Evolutionary conservation across 257 asterid genomes (phyloP).

Genomic region (Pogostemon cablin): DNA sequence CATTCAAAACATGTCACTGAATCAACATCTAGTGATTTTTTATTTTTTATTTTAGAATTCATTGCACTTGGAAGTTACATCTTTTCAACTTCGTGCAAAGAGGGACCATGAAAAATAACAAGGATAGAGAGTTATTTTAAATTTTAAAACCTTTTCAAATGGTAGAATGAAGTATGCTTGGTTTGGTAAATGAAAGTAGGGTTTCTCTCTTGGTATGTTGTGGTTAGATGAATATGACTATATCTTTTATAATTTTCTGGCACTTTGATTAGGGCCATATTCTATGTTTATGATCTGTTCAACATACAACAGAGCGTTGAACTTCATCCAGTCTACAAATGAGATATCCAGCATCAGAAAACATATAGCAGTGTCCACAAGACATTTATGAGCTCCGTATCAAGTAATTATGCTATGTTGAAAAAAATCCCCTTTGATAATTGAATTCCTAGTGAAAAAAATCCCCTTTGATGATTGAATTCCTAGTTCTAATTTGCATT

Average conservation of each 20-base stretch:
- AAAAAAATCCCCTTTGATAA: too few species aligned
- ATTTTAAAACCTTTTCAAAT: constrained; percentile 6
- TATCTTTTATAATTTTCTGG: not conserved
- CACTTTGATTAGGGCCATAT: not conserved
- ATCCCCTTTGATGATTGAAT: too few species aligned
- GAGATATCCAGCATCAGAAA: too few species aligned
- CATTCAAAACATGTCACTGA: not conserved
- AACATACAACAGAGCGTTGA: too few species aligned
- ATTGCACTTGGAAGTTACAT: not conserved
- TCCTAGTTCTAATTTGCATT: too few species aligned
- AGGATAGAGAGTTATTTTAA: not conserved
- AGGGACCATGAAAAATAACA: constrained; percentile 1
- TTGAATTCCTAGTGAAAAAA: too few species aligned
- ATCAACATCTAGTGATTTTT: not conserved
- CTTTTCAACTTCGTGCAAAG: constrained; percentile 10
- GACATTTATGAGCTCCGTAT: too few species aligned
- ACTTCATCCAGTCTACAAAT: too few species aligned
- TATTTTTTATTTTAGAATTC: not conserved
- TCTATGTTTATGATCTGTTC: too few species aligned
- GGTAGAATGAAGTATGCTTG: not conserved
- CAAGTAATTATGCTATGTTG: too few species aligned
- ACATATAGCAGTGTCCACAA: too few species aligned
- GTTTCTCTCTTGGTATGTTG: constrained; percentile 4
- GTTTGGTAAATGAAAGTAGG: not conserved
- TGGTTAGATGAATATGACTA: constrained; percentile 10